These are phyloP conservation scores for Tricladium varicosporioides DNA, from an alignment of 2,329 filamentous ascomycete species.

Conservation along the genomic window DNA sequence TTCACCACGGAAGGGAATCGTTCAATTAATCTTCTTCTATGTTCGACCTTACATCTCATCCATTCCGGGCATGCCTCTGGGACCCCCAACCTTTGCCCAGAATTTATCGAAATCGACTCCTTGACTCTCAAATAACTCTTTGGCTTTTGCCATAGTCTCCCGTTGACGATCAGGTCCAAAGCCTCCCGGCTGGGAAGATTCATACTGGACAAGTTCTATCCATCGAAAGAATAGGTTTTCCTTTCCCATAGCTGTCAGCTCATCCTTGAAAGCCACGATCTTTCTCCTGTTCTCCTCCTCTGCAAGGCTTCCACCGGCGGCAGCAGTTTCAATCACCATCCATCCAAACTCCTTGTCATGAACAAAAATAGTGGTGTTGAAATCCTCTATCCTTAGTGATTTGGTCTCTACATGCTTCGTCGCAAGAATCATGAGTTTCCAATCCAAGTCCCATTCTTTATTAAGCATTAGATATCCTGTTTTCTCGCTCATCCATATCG, in stretches of 20 bases:
- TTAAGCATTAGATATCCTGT: slow-evolving; percentile 88
- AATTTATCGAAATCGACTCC: slow-evolving; percentile 81
- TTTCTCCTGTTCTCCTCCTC: slow-evolving; percentile 68
- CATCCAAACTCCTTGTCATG: slow-evolving; percentile 68
- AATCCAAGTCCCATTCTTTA: slow-evolving; percentile 84
- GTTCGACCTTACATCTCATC: slow-evolving; percentile 30
- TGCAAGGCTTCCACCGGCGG: slow-evolving; percentile 43
- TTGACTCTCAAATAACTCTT: slow-evolving; percentile 70
- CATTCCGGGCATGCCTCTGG: slow-evolving; percentile 54
- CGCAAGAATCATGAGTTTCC: slow-evolving; percentile 73
- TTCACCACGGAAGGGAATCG: neutral
- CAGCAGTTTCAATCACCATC: slow-evolving; percentile 63
- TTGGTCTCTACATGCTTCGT: slow-evolving; percentile 67
- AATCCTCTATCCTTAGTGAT: slow-evolving; percentile 58
- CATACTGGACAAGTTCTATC: slow-evolving; percentile 90
- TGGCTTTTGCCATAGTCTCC: slow-evolving; percentile 69
- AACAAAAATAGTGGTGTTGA: slow-evolving; percentile 69
- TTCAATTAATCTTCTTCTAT: neutral
- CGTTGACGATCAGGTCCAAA: slow-evolving; percentile 75
- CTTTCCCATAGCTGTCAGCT: slow-evolving; percentile 72
- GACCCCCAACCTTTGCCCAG: slow-evolving; percentile 67
- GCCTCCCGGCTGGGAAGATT: slow-evolving; percentile 74
- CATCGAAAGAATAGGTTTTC: slow-evolving; percentile 88
- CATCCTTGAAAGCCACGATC: slow-evolving; percentile 77
- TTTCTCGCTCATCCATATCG: slow-evolving; percentile 67